Base-by-base conservation (phyloP, 768 basidiomycete genomes). In the Mrakia gelida region DNA sequence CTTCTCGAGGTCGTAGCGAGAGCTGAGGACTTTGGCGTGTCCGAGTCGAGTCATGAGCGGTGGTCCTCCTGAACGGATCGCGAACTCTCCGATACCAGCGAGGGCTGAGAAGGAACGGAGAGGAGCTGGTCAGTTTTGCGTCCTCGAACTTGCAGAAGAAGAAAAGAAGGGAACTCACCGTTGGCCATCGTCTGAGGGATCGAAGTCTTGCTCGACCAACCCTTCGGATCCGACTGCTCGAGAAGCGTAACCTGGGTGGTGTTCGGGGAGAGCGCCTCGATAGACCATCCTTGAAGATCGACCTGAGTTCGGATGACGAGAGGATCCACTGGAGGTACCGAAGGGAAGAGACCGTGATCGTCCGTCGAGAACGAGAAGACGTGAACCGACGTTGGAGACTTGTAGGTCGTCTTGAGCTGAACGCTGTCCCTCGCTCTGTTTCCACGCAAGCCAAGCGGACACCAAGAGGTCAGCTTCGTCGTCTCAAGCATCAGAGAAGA, bases 281-380 rank as follows among this genome's bases (percentile, higher is more conserved):
- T 94, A 0, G 96, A 93, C 93, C 95, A 98, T 68, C 96, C 97
- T 85, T 94, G 95, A n/a, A 99, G 87, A 83, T 97, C 95, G n/a
- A 96, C 91, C 84, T 98, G 95, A 0, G 93, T 93, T 10, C 95
- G 91, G 79, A 97, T 96, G 71, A 92, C 88, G 34, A 45, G 28
- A 0, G 92, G 90, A 71, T 92, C 93, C 86, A 86, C 67, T 88
- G 93, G 80, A 89, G 85, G 85, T 63, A 85, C 82, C 5, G 80
- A 75, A 0, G 93, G 91, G 84, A 98, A 97, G 21, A 97, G 87
- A 75, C 92, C 89, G 73, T 89, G 89, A 80, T 98, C 94, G 80
- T 98, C 94, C 0, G 91, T 92, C 5, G 95, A 97, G 85, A 97
- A 97, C 1, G 92, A 90, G 84, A 98, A 98, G 28, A 98, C 90